A percentile compares a stretch with the other conserved stretches of the same genome.
Evolutionary conservation across 1,139 yeast species (phyloP).

Genomic region (Sugiyamaella pinicola): DNA sequence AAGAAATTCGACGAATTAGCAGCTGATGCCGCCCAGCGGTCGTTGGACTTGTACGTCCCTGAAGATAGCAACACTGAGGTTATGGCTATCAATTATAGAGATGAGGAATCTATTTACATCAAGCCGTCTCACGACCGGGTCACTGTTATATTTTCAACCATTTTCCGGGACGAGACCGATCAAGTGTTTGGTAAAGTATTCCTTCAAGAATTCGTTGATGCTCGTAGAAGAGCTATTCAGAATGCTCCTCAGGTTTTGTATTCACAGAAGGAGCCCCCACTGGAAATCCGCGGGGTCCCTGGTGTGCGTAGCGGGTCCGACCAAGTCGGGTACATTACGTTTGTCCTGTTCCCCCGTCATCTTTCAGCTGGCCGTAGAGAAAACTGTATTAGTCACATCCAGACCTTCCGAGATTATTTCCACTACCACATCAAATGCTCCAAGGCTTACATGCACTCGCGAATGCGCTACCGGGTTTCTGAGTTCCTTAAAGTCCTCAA

Average conservation of each 20-base stretch:
- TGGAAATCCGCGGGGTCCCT: constrained; percentile 63
- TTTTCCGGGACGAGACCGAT: constrained; percentile 96
- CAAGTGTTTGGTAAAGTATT: constrained; percentile 93
- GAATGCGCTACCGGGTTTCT: constrained; percentile 95
- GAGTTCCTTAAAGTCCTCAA: constrained; percentile 93
- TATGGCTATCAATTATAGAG: constrained; percentile 82
- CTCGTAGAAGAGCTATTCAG: constrained; percentile 93
- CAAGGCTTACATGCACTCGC: constrained; percentile 96
- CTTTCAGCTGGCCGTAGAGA: constrained; percentile 74
- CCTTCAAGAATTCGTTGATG: constrained; percentile 95
- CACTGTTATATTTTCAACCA: constrained; percentile 91
- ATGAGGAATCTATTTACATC: constrained; percentile 87
- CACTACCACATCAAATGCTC: constrained; percentile 98
- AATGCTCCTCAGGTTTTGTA: constrained; percentile 98
- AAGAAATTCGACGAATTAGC: constrained; percentile 68
- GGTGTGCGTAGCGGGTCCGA: constrained; percentile 29
- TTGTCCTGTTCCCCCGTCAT: constrained; percentile 67
- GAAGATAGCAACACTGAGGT: constrained; percentile 61
- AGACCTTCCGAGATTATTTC: constrained; percentile 91
- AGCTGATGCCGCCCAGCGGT: constrained; percentile 51
- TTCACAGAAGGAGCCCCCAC: constrained; percentile 88
- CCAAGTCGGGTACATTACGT: constrained; percentile 49
- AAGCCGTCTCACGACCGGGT: constrained; percentile 95
- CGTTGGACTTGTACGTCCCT: constrained; percentile 53
- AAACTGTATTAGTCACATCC: constrained; percentile 84